Evolutionary conservation across 306 rosid genomes (phyloP).

Genomic region (Rosa multiflora): DNA sequence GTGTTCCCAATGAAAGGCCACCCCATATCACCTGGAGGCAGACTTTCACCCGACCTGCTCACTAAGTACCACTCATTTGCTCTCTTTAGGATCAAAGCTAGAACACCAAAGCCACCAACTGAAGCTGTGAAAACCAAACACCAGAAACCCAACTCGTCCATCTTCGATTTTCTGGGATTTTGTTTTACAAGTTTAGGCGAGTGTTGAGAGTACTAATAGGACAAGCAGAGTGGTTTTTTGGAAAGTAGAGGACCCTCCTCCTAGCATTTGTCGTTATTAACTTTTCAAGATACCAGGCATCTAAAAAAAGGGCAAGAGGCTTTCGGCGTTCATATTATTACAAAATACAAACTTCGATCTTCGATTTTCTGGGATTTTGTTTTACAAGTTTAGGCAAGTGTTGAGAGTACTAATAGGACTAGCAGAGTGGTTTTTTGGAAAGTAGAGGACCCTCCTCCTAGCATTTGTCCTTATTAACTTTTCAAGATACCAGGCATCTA

Average conservation of each 20-base stretch:
- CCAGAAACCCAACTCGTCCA: conserved; percentile 23
- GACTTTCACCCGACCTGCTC: conserved; percentile 21
- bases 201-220: background rate
- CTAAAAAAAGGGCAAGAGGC: background rate
- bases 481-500: conserved; percentile 6
- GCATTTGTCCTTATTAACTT: background rate
- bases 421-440: background rate
- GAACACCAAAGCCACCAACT: conserved; percentile 41
- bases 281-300: background rate
- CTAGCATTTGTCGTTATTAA: background rate
- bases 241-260: background rate
- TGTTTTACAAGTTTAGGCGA: background rate
- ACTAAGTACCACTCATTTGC: conserved; percentile 53
- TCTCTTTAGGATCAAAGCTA: conserved; percentile 41
- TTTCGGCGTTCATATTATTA: too few relatives aligned
- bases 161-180: conserved; percentile 3
- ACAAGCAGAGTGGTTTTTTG: background rate
- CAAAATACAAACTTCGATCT: background rate
- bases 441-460: background rate
- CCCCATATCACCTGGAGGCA: conserved; percentile 55
- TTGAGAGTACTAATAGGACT: background rate
- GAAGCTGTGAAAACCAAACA: conserved; percentile 21
- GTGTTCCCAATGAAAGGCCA: conserved; percentile 50
- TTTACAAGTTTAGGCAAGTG: background rate
- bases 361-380: background rate